These are phyloP conservation scores for Chaetomidium leptoderma DNA, from an alignment of 495 filamentous ascomycete genomes.

Conservation along the genomic window DNA sequence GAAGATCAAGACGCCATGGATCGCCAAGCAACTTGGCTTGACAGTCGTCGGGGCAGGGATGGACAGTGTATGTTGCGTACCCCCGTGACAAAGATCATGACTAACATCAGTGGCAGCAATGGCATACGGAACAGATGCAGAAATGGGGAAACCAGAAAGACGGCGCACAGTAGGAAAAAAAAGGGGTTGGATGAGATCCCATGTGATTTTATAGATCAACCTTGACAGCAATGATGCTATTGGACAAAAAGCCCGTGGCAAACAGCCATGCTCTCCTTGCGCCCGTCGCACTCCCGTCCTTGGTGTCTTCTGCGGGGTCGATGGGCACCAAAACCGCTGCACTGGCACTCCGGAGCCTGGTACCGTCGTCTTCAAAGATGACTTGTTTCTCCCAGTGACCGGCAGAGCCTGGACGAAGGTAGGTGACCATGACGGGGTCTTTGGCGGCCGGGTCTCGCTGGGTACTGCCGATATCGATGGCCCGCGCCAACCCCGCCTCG, in stretches of 20 bases:
- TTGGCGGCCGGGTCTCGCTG: constrained; percentile 36
- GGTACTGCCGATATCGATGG: constrained; percentile 32
- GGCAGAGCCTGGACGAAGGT: constrained; percentile 26
- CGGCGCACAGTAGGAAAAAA: too few species aligned
- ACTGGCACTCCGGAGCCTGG: constrained; percentile 47
- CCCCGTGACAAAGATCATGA: neutral
- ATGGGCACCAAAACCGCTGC: constrained; percentile 53
- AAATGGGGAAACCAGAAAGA: constrained; percentile 33
- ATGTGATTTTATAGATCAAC: constrained; percentile 43
- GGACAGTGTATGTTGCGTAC: constrained; percentile 35
- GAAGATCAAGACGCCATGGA: constrained; percentile 35
- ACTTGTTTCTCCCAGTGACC: constrained; percentile 41
- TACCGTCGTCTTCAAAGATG: constrained; percentile 58
- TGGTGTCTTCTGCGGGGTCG: constrained; percentile 32
- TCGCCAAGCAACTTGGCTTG: constrained; percentile 34
- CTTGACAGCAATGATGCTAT: constrained; percentile 50
- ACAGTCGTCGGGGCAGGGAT: constrained; percentile 43
- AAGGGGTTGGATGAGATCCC: too few species aligned
- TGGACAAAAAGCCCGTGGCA: constrained; percentile 54
- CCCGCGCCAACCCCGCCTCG: constrained; percentile 46
- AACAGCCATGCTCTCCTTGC: constrained; percentile 54
- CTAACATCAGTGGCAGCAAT: constrained; percentile 17
- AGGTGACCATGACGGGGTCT: constrained; percentile 49
- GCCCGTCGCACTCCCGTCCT: constrained; percentile 22
- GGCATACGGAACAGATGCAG: constrained; percentile 42